Percentiles rank a stretch among this genome's conserved stretches.
phyloP scores from a whole-genome alignment of 2,329 filamentous ascomycete genomes.

The Pseudopyricularia cyperi region DNA sequence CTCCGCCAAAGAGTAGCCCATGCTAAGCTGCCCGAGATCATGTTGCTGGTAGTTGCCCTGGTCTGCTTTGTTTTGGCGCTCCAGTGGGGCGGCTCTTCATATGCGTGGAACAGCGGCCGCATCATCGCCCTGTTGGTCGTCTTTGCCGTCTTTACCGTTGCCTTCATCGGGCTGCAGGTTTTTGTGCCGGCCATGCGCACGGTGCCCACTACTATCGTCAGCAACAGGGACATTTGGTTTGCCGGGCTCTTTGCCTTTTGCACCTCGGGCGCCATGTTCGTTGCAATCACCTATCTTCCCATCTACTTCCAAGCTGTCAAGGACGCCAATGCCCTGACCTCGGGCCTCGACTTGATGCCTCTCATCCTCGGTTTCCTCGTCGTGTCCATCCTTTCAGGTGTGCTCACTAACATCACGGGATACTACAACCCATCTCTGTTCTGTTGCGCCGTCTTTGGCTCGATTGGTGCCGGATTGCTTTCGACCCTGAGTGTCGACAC shows the following conservation, averaged over 20 bases:
- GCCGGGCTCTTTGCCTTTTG: background rate
- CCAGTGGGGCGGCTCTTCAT: background rate
- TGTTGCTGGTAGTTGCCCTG: background rate
- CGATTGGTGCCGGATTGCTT: constrained; percentile 22
- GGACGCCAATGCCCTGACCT: constrained; percentile 20
- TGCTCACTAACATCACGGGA: constrained; percentile 16
- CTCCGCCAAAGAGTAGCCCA: background rate
- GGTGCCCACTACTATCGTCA: background rate
- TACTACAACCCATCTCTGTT: constrained; percentile 22
- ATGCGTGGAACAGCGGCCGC: background rate
- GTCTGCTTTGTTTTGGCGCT: background rate
- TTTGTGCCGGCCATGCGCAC: background rate
- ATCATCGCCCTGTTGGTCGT: background rate
- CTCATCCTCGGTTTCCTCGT: constrained; percentile 23
- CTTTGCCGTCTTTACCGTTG: background rate
- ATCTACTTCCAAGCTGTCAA: constrained; percentile 38
- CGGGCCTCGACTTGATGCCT: constrained; percentile 26
- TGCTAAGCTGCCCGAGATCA: background rate
- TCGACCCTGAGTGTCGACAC: constrained; percentile 22
- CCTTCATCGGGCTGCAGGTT: background rate
- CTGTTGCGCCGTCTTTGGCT: constrained; percentile 20
- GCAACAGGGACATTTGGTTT: background rate
- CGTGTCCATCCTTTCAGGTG: constrained; percentile 20
- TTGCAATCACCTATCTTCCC: constrained; percentile 23
- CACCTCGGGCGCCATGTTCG: background rate